Evolutionary conservation across 148 eudicot species (phyloP), one percentile per base, ranked within the genome.

Genomic region (Polygonum maritimum): DNA sequence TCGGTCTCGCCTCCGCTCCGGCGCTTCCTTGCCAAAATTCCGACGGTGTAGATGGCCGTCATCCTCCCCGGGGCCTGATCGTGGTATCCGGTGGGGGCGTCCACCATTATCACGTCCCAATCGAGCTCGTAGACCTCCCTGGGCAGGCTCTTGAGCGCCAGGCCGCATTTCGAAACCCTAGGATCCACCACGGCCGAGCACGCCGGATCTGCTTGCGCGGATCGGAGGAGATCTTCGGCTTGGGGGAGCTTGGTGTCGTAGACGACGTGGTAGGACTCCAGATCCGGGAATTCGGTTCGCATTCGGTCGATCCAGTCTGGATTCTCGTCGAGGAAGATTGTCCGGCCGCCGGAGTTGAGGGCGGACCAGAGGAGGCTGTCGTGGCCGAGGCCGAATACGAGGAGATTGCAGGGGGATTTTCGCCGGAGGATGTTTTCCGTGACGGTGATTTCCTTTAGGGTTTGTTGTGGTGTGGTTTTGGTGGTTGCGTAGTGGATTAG

Each of bases 31-130:
- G 84, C 90, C 86, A 87, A 78, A 71, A 87, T 18, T 9, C 90
- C 92, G 0, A 89, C 90, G 0, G 92, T 85, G 80, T 87, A 89
- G 0, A 89, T 83, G 0, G 86, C 90, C 6, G 51, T 84, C 92
- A 89, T 89, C 78, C 90, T 76, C 49, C 90, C 90, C 48, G 90
- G 90, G 36, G 87, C 87, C 47, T 82, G 79, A 31, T 80, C 48
- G 60, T 80, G 81, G 39, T 75, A 85, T 4, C 87, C 90, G 16
- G 84, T 79, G 38, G 90, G 90, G 52, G 88, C 90, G 38, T 87
- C 90, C 2, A 87, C 60, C 90, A 87, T 87, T 15, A 87, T 83
- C 78, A 87, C 13, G 62, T 87, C 90, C 90, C 90, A 87, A 57
- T 87, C 85, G 35, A 55, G 77, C 26, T 87, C 84, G 54, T 83